Conservation (phyloP, 2,329 filamentous ascomycete species). For the Aureobasidium pullulans region DNA sequence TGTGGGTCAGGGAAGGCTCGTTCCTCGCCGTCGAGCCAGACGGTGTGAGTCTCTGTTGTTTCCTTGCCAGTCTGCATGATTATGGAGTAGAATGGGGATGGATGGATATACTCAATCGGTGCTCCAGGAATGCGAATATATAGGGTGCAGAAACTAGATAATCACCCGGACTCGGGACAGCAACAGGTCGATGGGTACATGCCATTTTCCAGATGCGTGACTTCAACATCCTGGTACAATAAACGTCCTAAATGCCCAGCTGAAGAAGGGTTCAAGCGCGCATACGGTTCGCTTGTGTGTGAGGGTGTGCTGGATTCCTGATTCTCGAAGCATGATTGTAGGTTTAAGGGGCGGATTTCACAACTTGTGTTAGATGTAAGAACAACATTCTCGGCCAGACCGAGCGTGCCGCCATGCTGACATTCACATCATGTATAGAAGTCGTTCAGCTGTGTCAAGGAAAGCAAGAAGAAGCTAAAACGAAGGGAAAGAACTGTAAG, state of each 20-base stretch:
- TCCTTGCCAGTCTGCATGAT: neutral
- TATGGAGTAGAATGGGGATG: neutral
- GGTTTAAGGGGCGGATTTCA: no score
- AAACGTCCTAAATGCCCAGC: neutral
- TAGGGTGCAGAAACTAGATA: no score
- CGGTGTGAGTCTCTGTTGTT: neutral
- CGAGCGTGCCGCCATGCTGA: neutral
- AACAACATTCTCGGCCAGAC: neutral
- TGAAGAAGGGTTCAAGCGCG: neutral
- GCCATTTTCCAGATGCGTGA: no score
- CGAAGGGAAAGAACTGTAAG: neutral
- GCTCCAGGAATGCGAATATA: no score
- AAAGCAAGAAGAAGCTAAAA: neutral
- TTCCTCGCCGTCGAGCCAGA: neutral
- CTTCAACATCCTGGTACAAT: no score
- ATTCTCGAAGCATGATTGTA: neutral
- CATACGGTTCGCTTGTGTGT: neutral
- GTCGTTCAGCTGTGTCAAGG: neutral
- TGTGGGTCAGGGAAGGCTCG: neutral
- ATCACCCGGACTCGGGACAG: no score
- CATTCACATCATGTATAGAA: neutral
- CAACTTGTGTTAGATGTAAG: neutral
- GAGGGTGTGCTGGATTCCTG: neutral
- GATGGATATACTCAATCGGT: neutral
- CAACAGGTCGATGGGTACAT: no score